Conservation (phyloP, 2,329 filamentous ascomycete genomes). For the Erysiphe pulchra region DNA sequence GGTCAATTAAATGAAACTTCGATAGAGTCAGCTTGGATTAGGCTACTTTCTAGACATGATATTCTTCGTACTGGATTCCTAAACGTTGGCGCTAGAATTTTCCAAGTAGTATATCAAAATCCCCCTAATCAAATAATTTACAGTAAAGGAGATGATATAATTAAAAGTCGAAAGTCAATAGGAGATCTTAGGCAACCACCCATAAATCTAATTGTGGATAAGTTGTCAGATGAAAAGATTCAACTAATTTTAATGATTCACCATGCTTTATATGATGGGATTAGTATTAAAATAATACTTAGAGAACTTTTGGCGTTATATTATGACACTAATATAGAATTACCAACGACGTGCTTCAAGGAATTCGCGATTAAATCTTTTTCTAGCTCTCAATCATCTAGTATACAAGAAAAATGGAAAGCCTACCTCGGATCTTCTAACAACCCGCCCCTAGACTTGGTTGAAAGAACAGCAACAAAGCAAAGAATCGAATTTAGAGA, state of each 20-base stretch:
- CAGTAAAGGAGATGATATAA: slow-evolving; percentile 3
- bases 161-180: not conserved
- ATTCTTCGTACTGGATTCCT: slow-evolving; percentile 44
- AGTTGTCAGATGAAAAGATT: not conserved
- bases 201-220: slow-evolving; percentile 7
- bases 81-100: slow-evolving; percentile 22
- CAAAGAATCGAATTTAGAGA: slow-evolving; percentile 18
- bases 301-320: slow-evolving; percentile 23
- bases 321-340: slow-evolving; percentile 3
- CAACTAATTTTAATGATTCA: slow-evolving; percentile 35
- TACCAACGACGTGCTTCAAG: slow-evolving; percentile 4
- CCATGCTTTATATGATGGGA: slow-evolving; percentile 69
- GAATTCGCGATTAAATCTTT: slow-evolving; percentile 18
- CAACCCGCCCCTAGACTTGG: slow-evolving; percentile 12
- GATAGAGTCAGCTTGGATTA: slow-evolving; percentile 34
- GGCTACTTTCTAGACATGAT: slow-evolving; percentile 26
- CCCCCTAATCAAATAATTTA: slow-evolving; percentile 13
- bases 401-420: slow-evolving; percentile 18
- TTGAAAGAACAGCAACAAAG: not conserved
- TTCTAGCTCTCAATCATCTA: slow-evolving; percentile 8
- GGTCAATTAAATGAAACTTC: slow-evolving; percentile 15
- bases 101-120: slow-evolving; percentile 33
- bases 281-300: slow-evolving; percentile 45
- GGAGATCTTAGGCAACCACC: slow-evolving; percentile 6
- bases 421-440: slow-evolving; percentile 13